Evolutionary conservation across 176 grass and related monocot species (phyloP).

Genomic region (Musa schizocarpa): DNA sequence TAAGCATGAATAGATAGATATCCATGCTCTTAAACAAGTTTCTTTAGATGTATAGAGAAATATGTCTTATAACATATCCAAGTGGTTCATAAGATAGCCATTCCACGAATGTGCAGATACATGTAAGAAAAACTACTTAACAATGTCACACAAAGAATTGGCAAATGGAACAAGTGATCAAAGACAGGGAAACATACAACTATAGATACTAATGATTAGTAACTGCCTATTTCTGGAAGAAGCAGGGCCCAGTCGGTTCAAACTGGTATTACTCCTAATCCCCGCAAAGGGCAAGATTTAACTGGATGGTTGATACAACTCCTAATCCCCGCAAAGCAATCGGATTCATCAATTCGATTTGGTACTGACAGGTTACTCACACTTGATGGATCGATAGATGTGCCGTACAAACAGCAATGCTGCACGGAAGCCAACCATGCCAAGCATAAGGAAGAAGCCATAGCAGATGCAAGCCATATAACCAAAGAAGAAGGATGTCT

Average conservation of each 20-base stretch:
- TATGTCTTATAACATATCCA: no score
- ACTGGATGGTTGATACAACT: not conserved
- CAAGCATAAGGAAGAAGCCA: slow-evolving; percentile 92
- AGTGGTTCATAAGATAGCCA: no score
- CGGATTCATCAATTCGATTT: not conserved
- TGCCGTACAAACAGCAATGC: slow-evolving; percentile 90
- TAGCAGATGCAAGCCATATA: slow-evolving; percentile 99
- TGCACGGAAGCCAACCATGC: slow-evolving; percentile 83
- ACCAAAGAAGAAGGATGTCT: slow-evolving; percentile 98
- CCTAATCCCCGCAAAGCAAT: not conserved
- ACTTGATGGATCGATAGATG: slow-evolving; percentile 98
- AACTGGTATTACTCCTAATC: not conserved
- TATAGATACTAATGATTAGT: not conserved
- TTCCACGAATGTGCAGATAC: no score
- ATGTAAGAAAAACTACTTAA: not conserved
- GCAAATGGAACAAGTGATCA: not conserved
- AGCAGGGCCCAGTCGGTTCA: not conserved
- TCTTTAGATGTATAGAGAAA: no score
- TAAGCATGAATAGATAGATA: no score
- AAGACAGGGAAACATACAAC: not conserved
- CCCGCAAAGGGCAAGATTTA: not conserved
- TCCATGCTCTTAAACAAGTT: no score
- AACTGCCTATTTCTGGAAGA: not conserved
- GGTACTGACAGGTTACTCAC: slow-evolving; percentile 33
- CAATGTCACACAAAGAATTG: not conserved